These are phyloP conservation scores for Neurospora pannonica DNA, from an alignment of 495 filamentous ascomycete genomes.

Conservation along the genomic window DNA sequence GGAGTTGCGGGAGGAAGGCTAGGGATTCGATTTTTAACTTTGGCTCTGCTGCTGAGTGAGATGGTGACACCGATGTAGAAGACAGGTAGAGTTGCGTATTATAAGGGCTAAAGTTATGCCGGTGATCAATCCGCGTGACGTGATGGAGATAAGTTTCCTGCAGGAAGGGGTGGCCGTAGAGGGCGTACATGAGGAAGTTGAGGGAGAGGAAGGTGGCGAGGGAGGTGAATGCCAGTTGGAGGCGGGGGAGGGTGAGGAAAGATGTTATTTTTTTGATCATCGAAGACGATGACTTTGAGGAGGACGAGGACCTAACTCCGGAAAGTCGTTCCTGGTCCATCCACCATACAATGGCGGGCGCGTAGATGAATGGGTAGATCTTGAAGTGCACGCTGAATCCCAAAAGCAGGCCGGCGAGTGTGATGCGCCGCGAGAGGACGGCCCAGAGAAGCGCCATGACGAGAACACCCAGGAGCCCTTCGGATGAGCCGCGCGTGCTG, in stretches of 20 bases:
- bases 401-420: constrained; percentile 64
- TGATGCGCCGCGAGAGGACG: constrained; percentile 45
- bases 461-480: constrained; percentile 78
- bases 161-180: constrained; percentile 67
- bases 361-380: constrained; percentile 97
- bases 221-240: constrained; percentile 55
- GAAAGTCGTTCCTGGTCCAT: constrained; percentile 49
- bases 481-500: constrained; percentile 85
- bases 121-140: constrained; percentile 85
- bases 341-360: constrained; percentile 77
- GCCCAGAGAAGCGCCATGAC: constrained; percentile 78
- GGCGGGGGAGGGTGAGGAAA: constrained; percentile 54
- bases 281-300: background rate
- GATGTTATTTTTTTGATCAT: constrained; percentile 18
- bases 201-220: constrained; percentile 59
- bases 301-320: background rate
- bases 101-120: constrained; percentile 97
- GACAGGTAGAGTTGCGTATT: constrained; percentile 83
- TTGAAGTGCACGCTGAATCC: constrained; percentile 92
- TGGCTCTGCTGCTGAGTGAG: background rate
- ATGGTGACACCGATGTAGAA: constrained; percentile 41
- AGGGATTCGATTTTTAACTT: constrained; percentile 55
- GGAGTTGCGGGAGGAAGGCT: constrained; percentile 80
- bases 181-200: constrained; percentile 66
- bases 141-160: constrained; percentile 89